Evolutionary conservation across 2,329 filamentous ascomycete species (phyloP).

Genomic region (Pseudogymnoascus sp.): DNA sequence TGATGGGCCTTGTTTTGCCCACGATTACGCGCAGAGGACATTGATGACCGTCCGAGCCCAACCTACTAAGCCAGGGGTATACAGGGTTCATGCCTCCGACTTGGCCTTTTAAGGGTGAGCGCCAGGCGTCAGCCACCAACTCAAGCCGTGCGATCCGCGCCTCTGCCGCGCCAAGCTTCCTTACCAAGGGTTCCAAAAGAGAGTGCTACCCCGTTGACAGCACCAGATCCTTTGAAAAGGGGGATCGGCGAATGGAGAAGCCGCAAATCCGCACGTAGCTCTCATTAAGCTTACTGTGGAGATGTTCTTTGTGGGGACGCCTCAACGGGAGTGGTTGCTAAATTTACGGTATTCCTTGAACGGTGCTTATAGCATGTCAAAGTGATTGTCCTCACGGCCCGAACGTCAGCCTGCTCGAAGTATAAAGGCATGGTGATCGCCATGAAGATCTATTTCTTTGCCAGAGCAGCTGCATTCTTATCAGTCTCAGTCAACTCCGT

Average conservation of each 20-base stretch:
- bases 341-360: not conserved
- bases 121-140: not conserved
- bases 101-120: not conserved
- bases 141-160: not conserved
- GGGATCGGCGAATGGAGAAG: not conserved
- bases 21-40: not conserved
- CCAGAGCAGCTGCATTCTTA: constrained; percentile 1
- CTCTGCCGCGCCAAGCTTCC: not conserved
- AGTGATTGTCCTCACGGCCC: not conserved
- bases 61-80: not conserved
- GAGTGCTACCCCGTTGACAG: not conserved
- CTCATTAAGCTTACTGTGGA: not conserved
- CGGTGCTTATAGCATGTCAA: not conserved
- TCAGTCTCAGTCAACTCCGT: not conserved
- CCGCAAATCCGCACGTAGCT: constrained; percentile 2
- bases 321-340: not conserved
- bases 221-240: not conserved
- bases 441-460: not conserved
- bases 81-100: not conserved
- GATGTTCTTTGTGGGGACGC: not conserved
- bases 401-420: not conserved
- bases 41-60: not conserved
- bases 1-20: not conserved
- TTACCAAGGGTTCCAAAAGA: not conserved
- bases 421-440: not conserved